Conservation (phyloP, 208 protist genomes). For the Leishmania lainsoni region DNA sequence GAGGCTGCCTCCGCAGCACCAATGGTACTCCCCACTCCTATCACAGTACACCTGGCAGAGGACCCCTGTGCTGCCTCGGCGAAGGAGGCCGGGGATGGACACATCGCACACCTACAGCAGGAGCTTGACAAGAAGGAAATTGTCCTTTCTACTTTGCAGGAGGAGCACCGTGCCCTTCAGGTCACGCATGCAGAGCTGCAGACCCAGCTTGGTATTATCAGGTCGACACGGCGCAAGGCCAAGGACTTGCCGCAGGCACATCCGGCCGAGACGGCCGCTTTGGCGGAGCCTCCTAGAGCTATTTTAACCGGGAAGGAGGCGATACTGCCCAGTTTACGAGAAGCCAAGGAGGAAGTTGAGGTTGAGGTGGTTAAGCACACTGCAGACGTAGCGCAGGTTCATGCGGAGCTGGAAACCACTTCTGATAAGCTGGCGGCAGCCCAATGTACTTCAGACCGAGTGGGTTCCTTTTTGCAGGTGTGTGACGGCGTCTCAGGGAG, state of each 20-base stretch:
- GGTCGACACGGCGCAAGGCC: conserved; percentile 13
- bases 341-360: conserved; percentile 1
- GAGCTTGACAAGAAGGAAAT: neutral
- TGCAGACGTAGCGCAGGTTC: conserved; percentile 5
- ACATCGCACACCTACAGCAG: conserved; percentile 6
- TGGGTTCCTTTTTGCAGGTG: neutral
- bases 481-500: neutral
- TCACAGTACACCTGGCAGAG: neutral
- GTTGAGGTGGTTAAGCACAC: conserved; percentile 7
- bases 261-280: conserved; percentile 6
- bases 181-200: conserved; percentile 14
- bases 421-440: conserved; percentile 9
- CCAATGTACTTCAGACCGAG: neutral
- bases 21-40: neutral
- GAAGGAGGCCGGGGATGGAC: neutral
- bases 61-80: neutral
- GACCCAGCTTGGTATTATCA: conserved; percentile 15
- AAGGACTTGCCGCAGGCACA: conserved; percentile 16
- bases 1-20: neutral
- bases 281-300: neutral
- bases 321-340: conserved; percentile 1
- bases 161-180: conserved; percentile 13
- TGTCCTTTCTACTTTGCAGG: conserved; percentile 2
- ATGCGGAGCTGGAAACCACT: neutral
- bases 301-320: conserved; percentile 9